Evolutionary conservation across 768 basidiomycete species (phyloP), one percentile per base, ranked within the genome.

Genomic region (Agrocybe praecox): DNA sequence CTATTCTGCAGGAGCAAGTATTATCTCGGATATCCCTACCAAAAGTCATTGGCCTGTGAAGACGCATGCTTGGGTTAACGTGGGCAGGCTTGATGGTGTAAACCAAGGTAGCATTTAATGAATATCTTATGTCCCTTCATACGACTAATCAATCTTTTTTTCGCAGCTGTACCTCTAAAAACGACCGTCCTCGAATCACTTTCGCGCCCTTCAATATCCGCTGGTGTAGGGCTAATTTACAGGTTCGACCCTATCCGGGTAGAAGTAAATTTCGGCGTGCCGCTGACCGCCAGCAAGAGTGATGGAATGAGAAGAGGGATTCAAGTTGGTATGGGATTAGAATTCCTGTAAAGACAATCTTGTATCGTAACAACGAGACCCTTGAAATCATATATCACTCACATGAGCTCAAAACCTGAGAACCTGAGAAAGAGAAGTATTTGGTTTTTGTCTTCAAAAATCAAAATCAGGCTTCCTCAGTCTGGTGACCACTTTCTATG

Each of bases 41-140:
- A 89, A 84, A 65, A 76, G 85, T 0, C 75, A 89, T n/a, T 96
- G 94, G 94, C 94, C 94, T 0, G 68, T 95, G 22, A 94, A 94
- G 63, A 68, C 83, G 0, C 94, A 97, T 64, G 62, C 78, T 0
- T 97, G 91, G 80, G 60, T 92, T 46, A 96, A 97, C 62, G 88
- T 87, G 0, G 94, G 94, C 3, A 77, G 89, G 53, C 73, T 96
- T 29, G 87, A 90, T 60, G 68, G 72, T 15, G 69, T 89, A 19
- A 77, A 87, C 62, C 71, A 75, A 69, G 71, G 90, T 92, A 57
- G 8, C 2, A 19, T 21, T 29, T n/a, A 17, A 29, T 40, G 83
- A 72, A 12, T 56, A 23, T 21, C 19, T 45, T n/a, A 21, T 19
- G 5, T 15, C 44, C n/a, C n/a, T 40, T 48, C 50, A 33, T 23